phyloP scores from a whole-genome alignment of 164 flowering plant species.

The Brasenia schreberi region DNA sequence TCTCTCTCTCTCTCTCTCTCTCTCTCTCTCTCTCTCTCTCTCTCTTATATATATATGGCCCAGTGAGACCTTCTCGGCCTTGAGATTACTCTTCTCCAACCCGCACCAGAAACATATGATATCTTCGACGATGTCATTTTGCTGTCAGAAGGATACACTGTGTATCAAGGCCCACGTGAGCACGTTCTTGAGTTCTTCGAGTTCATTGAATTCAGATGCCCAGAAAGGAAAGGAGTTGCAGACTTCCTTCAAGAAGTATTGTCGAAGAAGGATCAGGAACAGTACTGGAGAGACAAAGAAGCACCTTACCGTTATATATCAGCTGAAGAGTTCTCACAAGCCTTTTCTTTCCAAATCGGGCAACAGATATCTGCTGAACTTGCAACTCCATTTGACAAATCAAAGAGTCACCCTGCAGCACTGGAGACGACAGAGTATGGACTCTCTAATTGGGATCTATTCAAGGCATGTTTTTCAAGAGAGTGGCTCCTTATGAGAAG shows the following conservation, averaged over 20 bases:
- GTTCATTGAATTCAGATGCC: constrained; percentile 41
- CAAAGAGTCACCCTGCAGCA: constrained; percentile 47
- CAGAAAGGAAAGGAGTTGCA: constrained; percentile 43
- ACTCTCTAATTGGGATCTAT: constrained; percentile 52
- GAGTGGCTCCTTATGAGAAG: constrained; percentile 44
- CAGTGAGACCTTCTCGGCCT: too few relatives aligned
- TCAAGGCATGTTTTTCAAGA: constrained; percentile 59
- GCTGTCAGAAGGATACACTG: constrained; percentile 41
- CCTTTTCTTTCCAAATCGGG: constrained; percentile 46
- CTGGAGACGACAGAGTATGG: constrained; percentile 54
- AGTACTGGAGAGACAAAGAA: constrained; percentile 20
- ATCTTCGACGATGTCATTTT: constrained; percentile 51
- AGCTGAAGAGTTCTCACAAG: constrained; percentile 31
- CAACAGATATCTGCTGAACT: constrained; percentile 33
- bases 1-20: too few relatives aligned
- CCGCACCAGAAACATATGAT: constrained; percentile 45
- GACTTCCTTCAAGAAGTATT: constrained; percentile 54
- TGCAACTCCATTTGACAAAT: constrained; percentile 40
- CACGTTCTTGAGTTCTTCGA: constrained; percentile 43
- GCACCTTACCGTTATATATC: constrained; percentile 36
- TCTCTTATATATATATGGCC: too few relatives aligned
- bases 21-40: too few relatives aligned
- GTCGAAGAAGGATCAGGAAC: constrained; percentile 35
- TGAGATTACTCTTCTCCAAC: constrained; percentile 49
- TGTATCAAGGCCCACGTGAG: constrained; percentile 48